Evolutionary conservation across 257 asterid species (phyloP).

Genomic region (Striga asiatica): DNA sequence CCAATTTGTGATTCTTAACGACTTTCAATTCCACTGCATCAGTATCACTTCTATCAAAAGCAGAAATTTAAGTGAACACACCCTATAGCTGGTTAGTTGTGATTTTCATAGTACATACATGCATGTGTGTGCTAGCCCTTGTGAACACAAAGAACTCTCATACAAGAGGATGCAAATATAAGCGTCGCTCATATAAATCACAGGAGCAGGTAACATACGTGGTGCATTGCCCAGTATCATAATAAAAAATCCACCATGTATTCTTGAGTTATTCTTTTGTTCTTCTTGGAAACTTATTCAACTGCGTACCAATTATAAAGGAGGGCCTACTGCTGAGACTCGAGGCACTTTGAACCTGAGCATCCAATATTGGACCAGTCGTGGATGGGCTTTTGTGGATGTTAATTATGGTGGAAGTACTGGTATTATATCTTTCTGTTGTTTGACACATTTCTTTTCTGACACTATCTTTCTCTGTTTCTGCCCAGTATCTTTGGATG

Average conservation of each 20-base stretch:
- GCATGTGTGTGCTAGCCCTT: too few species aligned
- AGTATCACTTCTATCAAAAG: too few species aligned
- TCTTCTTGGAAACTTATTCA: too few species aligned
- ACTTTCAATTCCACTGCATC: too few species aligned
- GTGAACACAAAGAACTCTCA: too few species aligned
- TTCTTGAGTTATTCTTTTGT: neutral
- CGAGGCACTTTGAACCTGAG: constrained; percentile 69
- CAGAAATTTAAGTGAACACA: too few species aligned
- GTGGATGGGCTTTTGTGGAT: constrained; percentile 98
- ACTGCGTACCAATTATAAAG: constrained; percentile 37
- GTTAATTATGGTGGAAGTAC: constrained; percentile 99
- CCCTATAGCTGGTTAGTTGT: too few species aligned
- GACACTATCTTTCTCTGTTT: neutral
- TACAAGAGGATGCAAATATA: too few species aligned
- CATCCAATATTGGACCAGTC: constrained; percentile 96
- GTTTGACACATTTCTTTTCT: neutral
- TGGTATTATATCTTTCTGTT: constrained; percentile 28
- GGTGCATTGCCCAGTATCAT: too few species aligned
- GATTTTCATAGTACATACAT: too few species aligned
- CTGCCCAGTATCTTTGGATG: constrained; percentile 3
- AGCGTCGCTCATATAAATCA: neutral
- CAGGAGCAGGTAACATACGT: neutral
- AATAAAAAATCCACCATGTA: too few species aligned
- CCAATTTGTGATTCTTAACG: too few species aligned
- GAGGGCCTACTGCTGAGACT: constrained; percentile 95